Evolutionary conservation across 2,329 filamentous ascomycete species (phyloP).

Genomic region (Ambrosiella cleistominuta): DNA sequence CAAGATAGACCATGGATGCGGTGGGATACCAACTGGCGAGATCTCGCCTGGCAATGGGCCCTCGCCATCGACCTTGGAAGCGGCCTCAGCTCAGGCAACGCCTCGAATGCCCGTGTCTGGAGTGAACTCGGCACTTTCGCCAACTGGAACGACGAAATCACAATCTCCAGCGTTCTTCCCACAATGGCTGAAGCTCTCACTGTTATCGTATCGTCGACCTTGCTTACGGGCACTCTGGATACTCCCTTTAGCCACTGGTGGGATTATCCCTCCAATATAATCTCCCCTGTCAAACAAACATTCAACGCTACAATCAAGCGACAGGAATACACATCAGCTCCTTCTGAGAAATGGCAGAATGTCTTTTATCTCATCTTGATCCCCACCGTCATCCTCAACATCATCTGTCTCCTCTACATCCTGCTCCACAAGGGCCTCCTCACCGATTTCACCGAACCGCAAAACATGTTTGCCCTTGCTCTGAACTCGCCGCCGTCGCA

Average conservation of each 20-base stretch:
- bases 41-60: conserved; percentile 36
- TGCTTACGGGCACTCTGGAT: conserved; percentile 41
- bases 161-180: conserved; percentile 26
- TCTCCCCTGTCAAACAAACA: conserved; percentile 29
- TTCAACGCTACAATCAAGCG: conserved; percentile 49
- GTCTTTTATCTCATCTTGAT: conserved; percentile 35
- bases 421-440: conserved; percentile 40
- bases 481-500: conserved; percentile 36
- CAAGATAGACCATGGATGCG: background rate
- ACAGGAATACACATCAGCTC: conserved; percentile 54
- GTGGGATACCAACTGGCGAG: background rate
- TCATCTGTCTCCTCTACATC: conserved; percentile 46
- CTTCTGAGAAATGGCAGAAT: conserved; percentile 40
- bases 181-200: conserved; percentile 59
- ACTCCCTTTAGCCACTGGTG: conserved; percentile 44
- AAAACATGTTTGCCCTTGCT: conserved; percentile 55
- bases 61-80: conserved; percentile 37
- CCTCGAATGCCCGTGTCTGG: conserved; percentile 40
- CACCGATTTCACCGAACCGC: conserved; percentile 63
- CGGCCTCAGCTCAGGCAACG: conserved; percentile 36
- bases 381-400: conserved; percentile 43
- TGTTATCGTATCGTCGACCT: conserved; percentile 48
- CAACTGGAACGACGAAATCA: background rate
- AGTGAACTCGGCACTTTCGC: conserved; percentile 29
- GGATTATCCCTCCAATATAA: conserved; percentile 21